Percentiles rank a stretch among this genome's conserved stretches.
Evolutionary conservation across 148 eudicot genomes (phyloP).

Genomic region (Fagopyrum tataricum): DNA sequence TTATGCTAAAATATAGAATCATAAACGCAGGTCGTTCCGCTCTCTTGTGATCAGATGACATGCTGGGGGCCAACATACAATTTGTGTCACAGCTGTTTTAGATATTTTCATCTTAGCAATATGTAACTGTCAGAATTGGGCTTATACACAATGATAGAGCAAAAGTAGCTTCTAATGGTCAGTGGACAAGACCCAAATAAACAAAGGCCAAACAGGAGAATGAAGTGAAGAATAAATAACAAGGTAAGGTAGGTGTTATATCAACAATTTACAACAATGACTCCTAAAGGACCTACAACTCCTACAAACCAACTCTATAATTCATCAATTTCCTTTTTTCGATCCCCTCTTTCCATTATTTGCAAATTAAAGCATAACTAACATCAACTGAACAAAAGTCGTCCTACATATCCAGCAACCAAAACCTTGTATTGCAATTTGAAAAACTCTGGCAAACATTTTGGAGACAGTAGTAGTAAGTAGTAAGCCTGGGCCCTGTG

Average conservation of each 20-base stretch:
- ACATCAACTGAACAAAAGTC: background rate
- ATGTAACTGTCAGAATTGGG: too few relatives aligned
- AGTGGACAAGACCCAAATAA: too few relatives aligned
- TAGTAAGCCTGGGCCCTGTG: background rate
- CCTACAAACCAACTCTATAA: constrained; percentile 10
- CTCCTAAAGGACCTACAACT: background rate
- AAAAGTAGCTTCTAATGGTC: too few relatives aligned
- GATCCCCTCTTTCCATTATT: constrained; percentile 7
- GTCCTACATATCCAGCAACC: background rate
- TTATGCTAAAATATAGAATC: too few relatives aligned
- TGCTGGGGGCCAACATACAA: too few relatives aligned
- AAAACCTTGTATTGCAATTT: background rate
- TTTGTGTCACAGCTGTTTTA: too few relatives aligned
- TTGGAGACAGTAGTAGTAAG: background rate
- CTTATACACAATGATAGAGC: too few relatives aligned
- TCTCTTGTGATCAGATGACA: too few relatives aligned
- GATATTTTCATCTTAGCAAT: too few relatives aligned
- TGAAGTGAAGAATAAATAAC: background rate
- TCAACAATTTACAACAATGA: constrained; percentile 12
- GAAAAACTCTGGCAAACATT: background rate
- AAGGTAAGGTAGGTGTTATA: background rate
- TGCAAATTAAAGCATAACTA: background rate
- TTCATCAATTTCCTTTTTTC: constrained; percentile 4
- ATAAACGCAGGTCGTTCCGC: too few relatives aligned
- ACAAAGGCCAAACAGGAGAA: too few relatives aligned